These are phyloP conservation scores for Glebionis coronaria DNA, from an alignment of 129 eudicot species.

Conservation along the genomic window DNA sequence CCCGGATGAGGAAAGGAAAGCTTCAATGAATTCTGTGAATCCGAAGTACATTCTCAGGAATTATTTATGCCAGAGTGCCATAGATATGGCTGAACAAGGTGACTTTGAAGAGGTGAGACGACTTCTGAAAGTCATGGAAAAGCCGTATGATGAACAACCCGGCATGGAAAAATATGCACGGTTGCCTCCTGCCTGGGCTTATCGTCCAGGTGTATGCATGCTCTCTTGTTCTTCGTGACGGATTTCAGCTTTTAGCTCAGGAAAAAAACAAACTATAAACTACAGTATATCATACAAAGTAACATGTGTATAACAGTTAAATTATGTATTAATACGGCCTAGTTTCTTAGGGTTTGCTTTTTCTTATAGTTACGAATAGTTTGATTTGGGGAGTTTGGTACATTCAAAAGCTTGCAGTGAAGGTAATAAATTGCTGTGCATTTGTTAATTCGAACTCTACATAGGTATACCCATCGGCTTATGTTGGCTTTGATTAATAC, in stretches of 20 bases:
- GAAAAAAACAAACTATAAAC: conserved; percentile 8
- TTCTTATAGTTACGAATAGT: conserved; percentile 16
- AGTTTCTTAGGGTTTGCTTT: background rate
- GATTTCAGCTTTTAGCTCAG: background rate
- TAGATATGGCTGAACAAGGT: conserved; percentile 86
- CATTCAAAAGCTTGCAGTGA: background rate
- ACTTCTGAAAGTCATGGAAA: conserved; percentile 70
- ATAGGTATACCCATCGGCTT: too few species aligned
- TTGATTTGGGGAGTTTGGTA: background rate
- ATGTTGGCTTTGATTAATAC: too few species aligned
- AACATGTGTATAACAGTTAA: conserved; percentile 33
- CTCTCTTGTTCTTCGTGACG: conserved; percentile 36
- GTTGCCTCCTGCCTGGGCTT: conserved; percentile 97
- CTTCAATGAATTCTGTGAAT: conserved; percentile 76
- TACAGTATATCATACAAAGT: conserved; percentile 8
- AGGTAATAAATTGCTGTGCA: background rate
- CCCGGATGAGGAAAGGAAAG: conserved; percentile 73
- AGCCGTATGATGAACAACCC: conserved; percentile 88
- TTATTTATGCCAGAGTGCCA: conserved; percentile 88
- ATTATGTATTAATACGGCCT: conserved; percentile 18
- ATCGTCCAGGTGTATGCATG: conserved; percentile 91
- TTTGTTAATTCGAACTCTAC: background rate
- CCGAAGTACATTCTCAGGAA: conserved; percentile 86
- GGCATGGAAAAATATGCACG: conserved; percentile 91
- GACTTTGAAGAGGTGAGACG: conserved; percentile 77